Base-by-base conservation (phyloP, 2,329 filamentous ascomycete species). In the Venturia asperata region DNA sequence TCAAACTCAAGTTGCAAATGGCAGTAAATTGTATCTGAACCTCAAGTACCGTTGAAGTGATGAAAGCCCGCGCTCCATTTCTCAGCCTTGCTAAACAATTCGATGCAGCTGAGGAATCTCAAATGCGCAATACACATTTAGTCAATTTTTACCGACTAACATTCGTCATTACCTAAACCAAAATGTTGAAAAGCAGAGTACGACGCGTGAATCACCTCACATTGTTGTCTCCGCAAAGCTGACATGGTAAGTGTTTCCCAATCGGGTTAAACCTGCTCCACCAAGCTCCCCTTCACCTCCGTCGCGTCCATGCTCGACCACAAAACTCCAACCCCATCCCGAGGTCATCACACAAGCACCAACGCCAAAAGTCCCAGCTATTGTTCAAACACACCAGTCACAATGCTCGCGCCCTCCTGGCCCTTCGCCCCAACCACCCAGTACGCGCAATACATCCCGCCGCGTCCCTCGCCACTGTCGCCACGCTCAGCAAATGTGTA, bases 401-500 rank as follows among this genome's bases (percentile, higher is more conserved):
- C 63, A 34, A 64, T 64, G 63, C 15, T 64, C 30, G 63, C 63
- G 13, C 43, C 63, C 15, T 42, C 63, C 24, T 64, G 63, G 63
- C 63, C 63, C 39, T 43, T 42, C 47, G 60, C 9, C 63, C 3
- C 30, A 19, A 30, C 6, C 34, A 39, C 42, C 24, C 42, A 39
- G 21, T 49, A 43, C 34, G 21, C 61, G 61, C 61, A 63, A n/a
- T 70, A 74, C 68, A 71, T 70, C 67, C 74, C 74, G 43, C 65
- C 70, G 11, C 70, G 71, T n/a, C 74, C 77, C 3, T 80, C 78
- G 62, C 78, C 79, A 68, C 75, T 81, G 19, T 77, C 77, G 21
- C 77, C 77, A 65, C 77, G 77, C 64, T 76, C 76, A 67, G 70
- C 72, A 49, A 65, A 65, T 72, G 70, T 68, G 15, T 61, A 66